These are phyloP conservation scores for Calonectria pauciramosa DNA, from an alignment of 2,329 filamentous ascomycete species.

Conservation along the genomic window DNA sequence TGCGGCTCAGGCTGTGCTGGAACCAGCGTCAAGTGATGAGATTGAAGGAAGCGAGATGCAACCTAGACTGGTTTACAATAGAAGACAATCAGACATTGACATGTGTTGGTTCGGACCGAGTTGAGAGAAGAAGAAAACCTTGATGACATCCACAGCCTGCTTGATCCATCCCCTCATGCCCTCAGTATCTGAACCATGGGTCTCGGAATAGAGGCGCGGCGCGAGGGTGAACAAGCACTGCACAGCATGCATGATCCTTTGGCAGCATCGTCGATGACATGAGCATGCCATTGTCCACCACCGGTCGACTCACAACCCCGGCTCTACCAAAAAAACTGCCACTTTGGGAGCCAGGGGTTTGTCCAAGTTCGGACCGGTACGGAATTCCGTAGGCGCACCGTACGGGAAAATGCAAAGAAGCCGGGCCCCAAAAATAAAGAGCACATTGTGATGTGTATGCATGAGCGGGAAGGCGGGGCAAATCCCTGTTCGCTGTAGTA, in stretches of 20 bases:
- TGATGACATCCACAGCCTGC: not conserved
- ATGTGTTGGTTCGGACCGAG: not conserved
- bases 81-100: not conserved
- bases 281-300: not conserved
- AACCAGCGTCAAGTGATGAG: slow-evolving; percentile 4
- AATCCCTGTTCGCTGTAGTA: not conserved
- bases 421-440: slow-evolving; percentile 8
- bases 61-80: slow-evolving; percentile 3
- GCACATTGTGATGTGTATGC: not conserved
- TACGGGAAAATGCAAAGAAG: not conserved
- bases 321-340: not conserved
- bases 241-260: not conserved
- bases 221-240: slow-evolving; percentile 21
- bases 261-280: not conserved
- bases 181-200: not conserved
- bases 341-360: not conserved
- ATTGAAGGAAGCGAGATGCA: slow-evolving; percentile 10
- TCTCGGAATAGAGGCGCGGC: not conserved
- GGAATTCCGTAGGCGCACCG: not conserved
- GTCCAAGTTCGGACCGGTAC: not conserved
- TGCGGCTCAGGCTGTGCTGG: not conserved
- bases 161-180: not conserved
- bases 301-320: slow-evolving; percentile 14
- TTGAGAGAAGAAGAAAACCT: not conserved
- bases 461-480: not conserved